phyloP scores from a whole-genome alignment of 176 grass and related monocot species.

The Miscanthus lutarioriparius region DNA sequence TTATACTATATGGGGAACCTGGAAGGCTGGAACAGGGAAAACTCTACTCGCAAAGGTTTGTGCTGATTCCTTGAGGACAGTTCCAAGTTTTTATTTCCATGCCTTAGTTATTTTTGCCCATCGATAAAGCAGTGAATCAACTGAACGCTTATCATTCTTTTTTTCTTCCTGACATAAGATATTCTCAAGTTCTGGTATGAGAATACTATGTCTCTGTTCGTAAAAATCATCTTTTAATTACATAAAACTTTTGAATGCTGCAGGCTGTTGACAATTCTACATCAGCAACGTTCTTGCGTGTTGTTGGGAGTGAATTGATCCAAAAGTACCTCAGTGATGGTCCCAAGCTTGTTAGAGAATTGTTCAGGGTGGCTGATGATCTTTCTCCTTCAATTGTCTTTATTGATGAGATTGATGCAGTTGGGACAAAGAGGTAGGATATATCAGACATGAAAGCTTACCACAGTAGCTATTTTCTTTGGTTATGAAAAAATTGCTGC shows the following conservation, averaged over 20 bases:
- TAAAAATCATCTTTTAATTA: background rate
- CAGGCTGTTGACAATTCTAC: slow-evolving; percentile 88
- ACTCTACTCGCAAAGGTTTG: slow-evolving; percentile 79
- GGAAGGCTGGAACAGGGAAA: slow-evolving; percentile 84
- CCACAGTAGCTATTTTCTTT: slow-evolving; percentile 21
- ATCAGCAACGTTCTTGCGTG: slow-evolving; percentile 82
- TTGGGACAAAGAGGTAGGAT: slow-evolving; percentile 82
- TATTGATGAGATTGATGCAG: slow-evolving; percentile 91
- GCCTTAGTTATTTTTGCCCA: background rate
- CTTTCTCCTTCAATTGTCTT: slow-evolving; percentile 86
- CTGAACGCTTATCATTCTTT: background rate
- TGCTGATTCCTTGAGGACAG: background rate
- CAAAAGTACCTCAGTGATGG: slow-evolving; percentile 90
- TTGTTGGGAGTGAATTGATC: slow-evolving; percentile 87
- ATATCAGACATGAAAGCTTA: slow-evolving; percentile 1
- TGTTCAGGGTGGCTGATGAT: slow-evolving; percentile 86
- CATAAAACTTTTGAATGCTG: background rate
- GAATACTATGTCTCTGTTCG: background rate
- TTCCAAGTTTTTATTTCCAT: slow-evolving; percentile 10
- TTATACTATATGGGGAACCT: slow-evolving; percentile 80
- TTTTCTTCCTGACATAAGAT: background rate
- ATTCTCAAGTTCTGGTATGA: background rate
- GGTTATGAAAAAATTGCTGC: background rate
- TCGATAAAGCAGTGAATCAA: slow-evolving; percentile 2
- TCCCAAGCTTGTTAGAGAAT: slow-evolving; percentile 83